A percentile compares a stretch with the other conserved stretches of the same genome.
phyloP scores from a whole-genome alignment of 176 grass and related monocot genomes.

The Cenchrus fungigraminus region DNA sequence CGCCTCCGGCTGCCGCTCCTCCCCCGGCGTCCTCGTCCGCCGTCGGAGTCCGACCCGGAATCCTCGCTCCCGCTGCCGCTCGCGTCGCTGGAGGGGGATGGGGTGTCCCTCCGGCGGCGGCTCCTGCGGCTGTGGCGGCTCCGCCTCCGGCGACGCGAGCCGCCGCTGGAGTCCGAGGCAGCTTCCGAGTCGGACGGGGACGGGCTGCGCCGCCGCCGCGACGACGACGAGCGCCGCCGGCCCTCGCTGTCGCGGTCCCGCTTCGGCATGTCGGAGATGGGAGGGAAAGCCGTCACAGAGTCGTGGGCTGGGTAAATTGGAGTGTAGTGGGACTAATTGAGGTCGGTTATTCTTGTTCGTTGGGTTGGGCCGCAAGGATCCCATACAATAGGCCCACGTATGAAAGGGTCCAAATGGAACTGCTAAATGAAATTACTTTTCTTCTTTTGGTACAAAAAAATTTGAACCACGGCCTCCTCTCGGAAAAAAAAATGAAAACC shows the following conservation, averaged over 20 bases:
- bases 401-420: neutral
- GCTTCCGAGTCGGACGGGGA: slow-evolving; percentile 50
- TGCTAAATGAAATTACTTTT: too few species aligned
- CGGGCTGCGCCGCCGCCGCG: slow-evolving; percentile 41
- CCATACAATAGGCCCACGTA: neutral
- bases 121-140: slow-evolving; percentile 40
- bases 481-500: too few species aligned
- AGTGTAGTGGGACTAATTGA: too few species aligned
- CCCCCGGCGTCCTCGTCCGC: neutral
- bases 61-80: slow-evolving; percentile 50
- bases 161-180: slow-evolving; percentile 33
- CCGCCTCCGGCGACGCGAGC: slow-evolving; percentile 32
- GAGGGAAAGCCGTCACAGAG: neutral
- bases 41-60: slow-evolving; percentile 56
- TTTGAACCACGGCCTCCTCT: too few species aligned
- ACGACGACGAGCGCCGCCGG: slow-evolving; percentile 45
- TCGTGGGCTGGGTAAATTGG: slow-evolving; percentile 3
- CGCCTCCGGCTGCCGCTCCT: slow-evolving; percentile 29
- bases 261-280: slow-evolving; percentile 46
- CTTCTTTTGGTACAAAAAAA: too few species aligned
- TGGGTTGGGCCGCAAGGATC: neutral
- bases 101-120: slow-evolving; percentile 47
- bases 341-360: neutral
- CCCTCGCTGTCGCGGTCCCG: slow-evolving; percentile 51
- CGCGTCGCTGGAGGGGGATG: slow-evolving; percentile 48